Evolutionary conservation across 305 asterid genomes (phyloP), one percentile per base, ranked within the genome.

Genomic region (Solanum hybrid): DNA sequence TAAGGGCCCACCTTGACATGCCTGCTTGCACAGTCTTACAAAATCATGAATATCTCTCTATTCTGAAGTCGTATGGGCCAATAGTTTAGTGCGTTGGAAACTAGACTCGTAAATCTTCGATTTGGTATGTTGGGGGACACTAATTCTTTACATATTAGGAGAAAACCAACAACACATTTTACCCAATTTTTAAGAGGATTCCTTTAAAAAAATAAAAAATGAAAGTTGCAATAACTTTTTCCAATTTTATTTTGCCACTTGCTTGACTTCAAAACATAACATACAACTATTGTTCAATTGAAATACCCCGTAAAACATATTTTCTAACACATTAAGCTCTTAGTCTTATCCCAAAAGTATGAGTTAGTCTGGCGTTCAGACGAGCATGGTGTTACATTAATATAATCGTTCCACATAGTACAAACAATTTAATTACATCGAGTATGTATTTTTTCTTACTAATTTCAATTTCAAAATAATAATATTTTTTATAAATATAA

Each of bases 401-500:
- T 51, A 51, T 51, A 61, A 20, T 3, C 26, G 2, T 20, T 61
- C 1, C 26, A 61, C 3, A 0, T 61, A 0, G 2, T 61, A 61
- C 1, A 0, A 61, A 61, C 0, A 61, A 8, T 61, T 20, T 61
- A 8, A 3, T 20, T 20, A 61, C 1, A 20, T 20, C 1, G 0
- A 61, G 71, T 61, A 20, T 61, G 26, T 0, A 61, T 61, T 20
- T 61, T 61, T 8, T 20, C 71, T 61, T 8, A 61, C 11, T 42
- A 42, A 42, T 42, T 57, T 57, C 4, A 42, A 42, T 42, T 57
- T 57, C 4, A 13, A 57, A 57, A 57, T 57, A 57, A 57, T 57
- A 57, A 57, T 61, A 3, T 61, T 61, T 8, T 13, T 20, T 3
- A 0, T 20, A 61, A 20, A 20, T 8, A 51, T 61, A 20, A 61